These are phyloP conservation scores for Sarcodon aspratus DNA, from an alignment of 768 basidiomycete species.

Conservation along the genomic window DNA sequence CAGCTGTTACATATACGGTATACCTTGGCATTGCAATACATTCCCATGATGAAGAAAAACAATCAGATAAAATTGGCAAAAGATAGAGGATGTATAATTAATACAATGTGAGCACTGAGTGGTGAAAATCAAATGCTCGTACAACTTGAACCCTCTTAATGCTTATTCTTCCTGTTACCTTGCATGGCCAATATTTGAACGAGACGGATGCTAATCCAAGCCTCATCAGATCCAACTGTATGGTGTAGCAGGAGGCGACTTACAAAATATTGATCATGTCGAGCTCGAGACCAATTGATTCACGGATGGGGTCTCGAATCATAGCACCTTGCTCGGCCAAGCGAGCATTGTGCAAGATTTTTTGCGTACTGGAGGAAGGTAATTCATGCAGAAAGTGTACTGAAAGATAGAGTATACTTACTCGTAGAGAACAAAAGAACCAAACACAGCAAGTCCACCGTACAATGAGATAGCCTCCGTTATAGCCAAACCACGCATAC, in stretches of 20 bases:
- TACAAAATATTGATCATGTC: slow-evolving; percentile 90
- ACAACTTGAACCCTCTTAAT: background rate
- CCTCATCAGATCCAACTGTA: slow-evolving; percentile 4
- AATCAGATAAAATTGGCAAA: no score
- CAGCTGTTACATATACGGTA: no score
- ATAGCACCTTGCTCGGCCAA: slow-evolving; percentile 58
- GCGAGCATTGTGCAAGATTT: slow-evolving; percentile 68
- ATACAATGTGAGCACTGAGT: no score
- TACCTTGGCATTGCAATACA: no score
- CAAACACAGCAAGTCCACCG: slow-evolving; percentile 81
- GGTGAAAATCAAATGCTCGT: background rate
- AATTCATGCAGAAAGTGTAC: background rate
- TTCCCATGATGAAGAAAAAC: no score
- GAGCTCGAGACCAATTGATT: slow-evolving; percentile 69
- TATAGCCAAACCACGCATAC: slow-evolving; percentile 63
- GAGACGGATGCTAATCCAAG: slow-evolving; percentile 49
- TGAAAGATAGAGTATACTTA: slow-evolving; percentile 21
- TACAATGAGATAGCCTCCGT: slow-evolving; percentile 75
- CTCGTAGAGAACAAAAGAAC: slow-evolving; percentile 84
- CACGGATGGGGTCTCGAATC: slow-evolving; percentile 63
- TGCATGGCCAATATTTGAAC: slow-evolving; percentile 73
- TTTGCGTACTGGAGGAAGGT: slow-evolving; percentile 53
- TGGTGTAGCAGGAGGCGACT: slow-evolving; percentile 12
- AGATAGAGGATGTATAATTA: no score
- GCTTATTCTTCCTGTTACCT: slow-evolving; percentile 40